These are phyloP conservation scores for Begonia fuchsioides DNA, from an alignment of 306 rosid species.

Conservation along the genomic window DNA sequence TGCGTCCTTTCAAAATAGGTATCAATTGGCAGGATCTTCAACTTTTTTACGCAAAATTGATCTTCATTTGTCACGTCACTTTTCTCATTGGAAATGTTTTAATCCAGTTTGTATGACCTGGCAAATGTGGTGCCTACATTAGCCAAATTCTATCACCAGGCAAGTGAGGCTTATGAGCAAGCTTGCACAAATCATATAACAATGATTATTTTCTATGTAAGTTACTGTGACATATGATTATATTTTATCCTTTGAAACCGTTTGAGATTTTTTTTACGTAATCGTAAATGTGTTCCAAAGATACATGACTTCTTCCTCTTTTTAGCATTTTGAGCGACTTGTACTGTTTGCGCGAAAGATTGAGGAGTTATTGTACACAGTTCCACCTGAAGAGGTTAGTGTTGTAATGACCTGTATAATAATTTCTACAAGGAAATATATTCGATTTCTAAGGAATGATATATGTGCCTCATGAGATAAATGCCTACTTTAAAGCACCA, in stretches of 20 bases:
- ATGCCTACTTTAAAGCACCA: too few relatives aligned
- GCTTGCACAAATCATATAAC: slow-evolving; percentile 92
- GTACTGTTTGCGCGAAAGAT: slow-evolving; percentile 84
- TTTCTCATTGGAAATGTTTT: slow-evolving; percentile 7
- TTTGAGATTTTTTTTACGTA: background rate
- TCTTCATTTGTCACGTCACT: slow-evolving; percentile 6
- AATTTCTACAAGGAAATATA: background rate
- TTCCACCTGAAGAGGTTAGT: slow-evolving; percentile 78
- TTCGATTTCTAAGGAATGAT: too few relatives aligned
- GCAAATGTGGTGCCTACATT: slow-evolving; percentile 95
- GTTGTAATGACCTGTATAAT: background rate
- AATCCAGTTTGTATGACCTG: slow-evolving; percentile 78
- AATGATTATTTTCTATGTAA: slow-evolving; percentile 72
- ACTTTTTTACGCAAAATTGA: background rate
- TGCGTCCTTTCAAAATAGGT: slow-evolving; percentile 98
- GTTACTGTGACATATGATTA: slow-evolving; percentile 10
- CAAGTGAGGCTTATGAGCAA: slow-evolving; percentile 95
- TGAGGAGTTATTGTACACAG: slow-evolving; percentile 73
- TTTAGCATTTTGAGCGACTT: slow-evolving; percentile 94
- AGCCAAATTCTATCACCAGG: slow-evolving; percentile 97
- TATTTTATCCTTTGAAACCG: slow-evolving; percentile 1
- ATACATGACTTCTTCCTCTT: background rate
- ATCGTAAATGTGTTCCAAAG: background rate
- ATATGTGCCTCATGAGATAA: too few relatives aligned
- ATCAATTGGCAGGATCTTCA: slow-evolving; percentile 8